These are phyloP conservation scores for Syzygium jambos DNA, from an alignment of 345 rosid species.

Conservation along the genomic window DNA sequence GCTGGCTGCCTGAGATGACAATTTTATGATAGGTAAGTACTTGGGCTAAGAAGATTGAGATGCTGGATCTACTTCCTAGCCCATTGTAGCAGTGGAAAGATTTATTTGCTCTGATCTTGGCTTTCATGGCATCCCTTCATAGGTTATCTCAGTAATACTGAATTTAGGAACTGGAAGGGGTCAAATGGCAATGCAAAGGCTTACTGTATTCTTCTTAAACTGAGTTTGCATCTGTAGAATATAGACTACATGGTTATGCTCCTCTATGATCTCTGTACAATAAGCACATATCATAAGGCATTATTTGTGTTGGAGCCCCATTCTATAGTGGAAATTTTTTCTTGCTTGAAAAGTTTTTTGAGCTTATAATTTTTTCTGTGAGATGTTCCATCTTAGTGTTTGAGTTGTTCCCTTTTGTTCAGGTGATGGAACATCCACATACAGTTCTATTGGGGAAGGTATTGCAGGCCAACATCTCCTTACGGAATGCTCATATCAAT, in stretches of 20 bases:
- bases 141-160: neutral
- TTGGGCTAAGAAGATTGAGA: neutral
- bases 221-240: neutral
- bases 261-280: neutral
- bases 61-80: neutral
- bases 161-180: neutral
- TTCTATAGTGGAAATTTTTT: neutral
- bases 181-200: neutral
- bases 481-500: constrained; percentile 56
- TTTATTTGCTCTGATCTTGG: neutral
- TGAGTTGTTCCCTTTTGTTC: constrained; percentile 1
- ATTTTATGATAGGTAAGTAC: neutral
- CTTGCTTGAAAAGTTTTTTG: neutral
- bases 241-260: neutral
- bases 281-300: neutral
- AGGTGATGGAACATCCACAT: constrained; percentile 95
- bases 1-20: neutral
- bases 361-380: neutral
- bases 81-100: neutral
- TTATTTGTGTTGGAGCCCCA: neutral
- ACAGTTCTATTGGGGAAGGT: constrained; percentile 71
- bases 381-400: neutral
- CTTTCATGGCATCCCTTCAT: neutral
- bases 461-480: constrained; percentile 45
- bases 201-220: neutral